Evolutionary conservation across 208 protist species (phyloP).

Genomic region (Acanthamoeba sp.): DNA sequence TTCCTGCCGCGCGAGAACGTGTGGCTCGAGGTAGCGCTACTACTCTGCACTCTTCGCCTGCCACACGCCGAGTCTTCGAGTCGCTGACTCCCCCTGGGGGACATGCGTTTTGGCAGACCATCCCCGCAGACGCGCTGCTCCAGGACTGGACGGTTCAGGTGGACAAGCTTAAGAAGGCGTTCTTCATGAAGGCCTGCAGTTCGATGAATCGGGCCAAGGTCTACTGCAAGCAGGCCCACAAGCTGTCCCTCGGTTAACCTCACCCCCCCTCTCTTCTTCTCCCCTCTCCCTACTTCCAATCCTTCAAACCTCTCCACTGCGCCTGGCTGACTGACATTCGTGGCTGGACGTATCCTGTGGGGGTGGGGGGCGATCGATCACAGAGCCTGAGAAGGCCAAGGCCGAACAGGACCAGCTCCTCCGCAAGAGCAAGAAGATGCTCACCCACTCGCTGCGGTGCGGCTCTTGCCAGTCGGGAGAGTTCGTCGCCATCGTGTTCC

Average conservation of each 20-base stretch:
- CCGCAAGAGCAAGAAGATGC: slow-evolving; percentile 66
- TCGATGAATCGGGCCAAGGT: slow-evolving; percentile 69
- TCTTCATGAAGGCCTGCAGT: slow-evolving; percentile 71
- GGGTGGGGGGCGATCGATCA: too few relatives aligned
- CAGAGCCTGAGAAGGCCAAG: background rate
- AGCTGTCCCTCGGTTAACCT: background rate
- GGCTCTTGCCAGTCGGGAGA: background rate
- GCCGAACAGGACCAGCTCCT: slow-evolving; percentile 36
- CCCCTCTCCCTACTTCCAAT: background rate
- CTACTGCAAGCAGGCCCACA: slow-evolving; percentile 66
- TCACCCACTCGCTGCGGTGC: slow-evolving; percentile 58
- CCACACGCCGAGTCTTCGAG: too few relatives aligned
- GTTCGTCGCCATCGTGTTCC: background rate
- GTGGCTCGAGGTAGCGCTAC: slow-evolving; percentile 65
- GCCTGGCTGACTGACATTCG: too few relatives aligned
- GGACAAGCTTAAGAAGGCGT: slow-evolving; percentile 39
- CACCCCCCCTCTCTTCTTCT: background rate
- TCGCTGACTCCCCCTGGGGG: too few relatives aligned
- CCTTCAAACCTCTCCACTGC: background rate
- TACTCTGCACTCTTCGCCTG: background rate
- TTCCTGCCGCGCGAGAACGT: slow-evolving; percentile 45
- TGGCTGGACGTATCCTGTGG: too few relatives aligned
- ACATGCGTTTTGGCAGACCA: background rate
- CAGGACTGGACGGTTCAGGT: background rate
- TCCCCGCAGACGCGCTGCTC: background rate